phyloP scores from a whole-genome alignment of 805 yeast species.

The Pichia occidentalis region DNA sequence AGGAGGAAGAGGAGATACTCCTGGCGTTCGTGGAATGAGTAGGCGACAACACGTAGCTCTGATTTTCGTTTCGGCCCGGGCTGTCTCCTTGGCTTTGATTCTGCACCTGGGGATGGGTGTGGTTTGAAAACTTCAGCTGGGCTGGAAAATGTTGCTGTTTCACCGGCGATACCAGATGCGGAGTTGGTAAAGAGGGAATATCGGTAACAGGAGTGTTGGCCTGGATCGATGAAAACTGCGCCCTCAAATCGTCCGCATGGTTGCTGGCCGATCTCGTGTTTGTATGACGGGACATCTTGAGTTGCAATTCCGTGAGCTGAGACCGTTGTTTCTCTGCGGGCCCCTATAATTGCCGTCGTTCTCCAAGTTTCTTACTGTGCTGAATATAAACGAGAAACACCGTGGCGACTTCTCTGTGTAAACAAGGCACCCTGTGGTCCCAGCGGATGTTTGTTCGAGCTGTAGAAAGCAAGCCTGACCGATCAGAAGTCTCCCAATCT shows the following conservation, averaged over 20 bases:
- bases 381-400: too few species aligned
- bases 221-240: constrained; percentile 7
- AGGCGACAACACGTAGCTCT: background rate
- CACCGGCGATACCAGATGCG: constrained; percentile 10
- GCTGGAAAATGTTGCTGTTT: constrained; percentile 12
- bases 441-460: too few species aligned
- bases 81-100: background rate
- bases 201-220: constrained; percentile 12
- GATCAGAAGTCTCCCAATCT: too few species aligned
- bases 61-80: too few species aligned
- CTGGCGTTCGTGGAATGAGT: background rate
- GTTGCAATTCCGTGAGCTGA: too few species aligned
- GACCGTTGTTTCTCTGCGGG: too few species aligned
- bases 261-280: background rate
- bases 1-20: background rate
- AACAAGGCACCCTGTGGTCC: too few species aligned
- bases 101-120: background rate
- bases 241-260: constrained; percentile 1
- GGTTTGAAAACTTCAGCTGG: constrained; percentile 4
- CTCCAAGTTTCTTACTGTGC: too few species aligned
- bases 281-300: too few species aligned
- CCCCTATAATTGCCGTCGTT: too few species aligned
- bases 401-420: too few species aligned
- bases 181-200: constrained; percentile 20
- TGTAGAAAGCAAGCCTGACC: too few species aligned